Conservation (phyloP, 352 stramenopile genomes). For the Globisporangium yorkense region DNA sequence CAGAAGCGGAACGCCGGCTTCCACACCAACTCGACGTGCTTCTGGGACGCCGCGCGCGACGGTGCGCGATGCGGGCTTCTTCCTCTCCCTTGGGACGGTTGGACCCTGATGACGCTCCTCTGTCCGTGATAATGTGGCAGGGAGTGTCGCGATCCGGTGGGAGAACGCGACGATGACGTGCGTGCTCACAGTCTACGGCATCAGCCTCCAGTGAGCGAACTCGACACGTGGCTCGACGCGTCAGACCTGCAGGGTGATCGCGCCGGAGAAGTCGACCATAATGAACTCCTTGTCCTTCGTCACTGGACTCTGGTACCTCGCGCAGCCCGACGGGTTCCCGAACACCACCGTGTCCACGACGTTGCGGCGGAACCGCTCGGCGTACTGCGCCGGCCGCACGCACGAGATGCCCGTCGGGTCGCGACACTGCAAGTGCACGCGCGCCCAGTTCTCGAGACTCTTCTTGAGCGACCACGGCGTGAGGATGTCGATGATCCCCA, state of each 20-base stretch:
- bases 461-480: conserved; percentile 94
- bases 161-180: conserved; percentile 73
- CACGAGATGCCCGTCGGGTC: conserved; percentile 79
- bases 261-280: conserved; percentile 81
- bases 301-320: conserved; percentile 15
- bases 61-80: conserved; percentile 28
- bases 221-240: not conserved
- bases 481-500: conserved; percentile 97
- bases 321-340: conserved; percentile 37
- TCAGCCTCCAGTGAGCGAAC: conserved; percentile 46
- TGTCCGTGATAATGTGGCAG: conserved; percentile 18
- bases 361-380: conserved; percentile 77
- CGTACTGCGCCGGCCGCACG: conserved; percentile 76
- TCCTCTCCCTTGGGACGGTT: not conserved
- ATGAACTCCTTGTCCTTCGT: conserved; percentile 57
- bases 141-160: conserved; percentile 70
- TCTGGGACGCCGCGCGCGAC: conserved; percentile 83
- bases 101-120: not conserved
- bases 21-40: conserved; percentile 84
- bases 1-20: conserved; percentile 86
- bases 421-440: conserved; percentile 73
- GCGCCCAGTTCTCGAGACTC: conserved; percentile 85
- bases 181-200: conserved; percentile 64
- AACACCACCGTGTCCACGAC: conserved; percentile 84
- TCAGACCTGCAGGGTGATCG: conserved; percentile 35